Conservation (phyloP, 2,329 filamentous ascomycete genomes). For the Trichoderma endophyticum region DNA sequence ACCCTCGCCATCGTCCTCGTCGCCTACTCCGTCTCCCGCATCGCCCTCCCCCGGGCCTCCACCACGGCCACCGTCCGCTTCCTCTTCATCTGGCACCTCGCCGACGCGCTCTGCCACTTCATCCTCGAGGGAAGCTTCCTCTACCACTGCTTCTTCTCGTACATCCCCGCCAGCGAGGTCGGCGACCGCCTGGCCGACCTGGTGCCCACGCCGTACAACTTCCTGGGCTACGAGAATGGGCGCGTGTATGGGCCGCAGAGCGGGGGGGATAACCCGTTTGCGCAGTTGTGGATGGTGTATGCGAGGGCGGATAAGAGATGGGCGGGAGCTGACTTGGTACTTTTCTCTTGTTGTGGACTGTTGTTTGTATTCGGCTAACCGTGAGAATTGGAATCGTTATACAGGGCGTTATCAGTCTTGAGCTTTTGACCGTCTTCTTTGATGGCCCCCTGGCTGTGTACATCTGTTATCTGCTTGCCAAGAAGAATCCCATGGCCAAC, state of each 20-base stretch:
- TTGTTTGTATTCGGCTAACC: conserved; percentile 2
- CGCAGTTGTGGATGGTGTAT: conserved; percentile 67
- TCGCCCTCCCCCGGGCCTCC: conserved; percentile 44
- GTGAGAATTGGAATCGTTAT: neutral
- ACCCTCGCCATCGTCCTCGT: conserved; percentile 50
- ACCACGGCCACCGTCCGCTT: conserved; percentile 60
- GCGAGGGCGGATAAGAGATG: conserved; percentile 61
- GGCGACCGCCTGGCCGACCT: conserved; percentile 34
- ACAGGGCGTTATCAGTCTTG: conserved; percentile 59
- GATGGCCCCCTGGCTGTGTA: conserved; percentile 58
- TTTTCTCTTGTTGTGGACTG: conserved; percentile 23
- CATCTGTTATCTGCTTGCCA: conserved; percentile 59
- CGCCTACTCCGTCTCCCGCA: conserved; percentile 49
- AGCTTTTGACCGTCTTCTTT: conserved; percentile 62
- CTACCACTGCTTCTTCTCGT: conserved; percentile 86
- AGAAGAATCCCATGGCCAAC: conserved; percentile 51
- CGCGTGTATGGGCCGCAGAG: conserved; percentile 57
- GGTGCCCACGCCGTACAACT: conserved; percentile 52
- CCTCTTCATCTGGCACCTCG: conserved; percentile 92
- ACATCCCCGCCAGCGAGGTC: conserved; percentile 32
- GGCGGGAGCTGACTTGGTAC: conserved; percentile 59
- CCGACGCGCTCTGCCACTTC: conserved; percentile 89
- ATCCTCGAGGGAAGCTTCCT: conserved; percentile 88
- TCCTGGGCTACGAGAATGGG: conserved; percentile 44
- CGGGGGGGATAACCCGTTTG: conserved; percentile 52